Base-by-base conservation (phyloP, 805 yeast genomes). In the Kurtzmaniella fragi region DNA sequence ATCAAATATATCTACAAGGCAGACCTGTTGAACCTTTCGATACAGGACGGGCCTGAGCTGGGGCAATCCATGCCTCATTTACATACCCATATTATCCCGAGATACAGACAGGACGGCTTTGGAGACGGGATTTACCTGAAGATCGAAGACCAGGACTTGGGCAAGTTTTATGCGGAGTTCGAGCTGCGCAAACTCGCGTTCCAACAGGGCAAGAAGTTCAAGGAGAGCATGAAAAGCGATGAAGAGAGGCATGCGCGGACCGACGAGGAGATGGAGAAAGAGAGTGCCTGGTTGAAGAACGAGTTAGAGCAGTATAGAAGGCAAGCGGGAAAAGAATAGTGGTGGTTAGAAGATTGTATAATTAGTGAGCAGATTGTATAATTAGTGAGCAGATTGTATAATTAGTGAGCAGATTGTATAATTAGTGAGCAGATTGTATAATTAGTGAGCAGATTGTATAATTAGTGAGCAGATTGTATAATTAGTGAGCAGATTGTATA, bases 31-130 rank as follows among this genome's bases (percentile, higher is more conserved):
- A 95, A 95, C 55, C 73, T 93, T 30, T 91, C 97, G 9, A 87
- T 95, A 42, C 99, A 93, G 58, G 99, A 93, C 57, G 99, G 99
- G 0, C 85, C 89, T 0, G 88, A 88, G 36, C 91, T 97, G 1
- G 99, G 99, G 3, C 99, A 93, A 57, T 78, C 90, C n/a, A 82
- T 93, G 2, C 95, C 97, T 4, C 99, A 93, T 61, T 71, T 91
- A 23, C 99, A 93, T 59, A 84, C 96, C 15, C 99, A 93, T 57
- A 64, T 93, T 14, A 89, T 93, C 15, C 99, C 99, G 5, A 71
- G 99, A 31, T 80, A 73, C 56, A 70, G 67, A 37, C 65, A 67
- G 3, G 82, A 84, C 51, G 64, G 64, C 1, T 64, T 56, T 32
- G 88, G 88, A 1, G 96, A 87, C 56, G 80, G 77, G 30, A 73